Evolutionary conservation across 1,284 basidiomycete species (phyloP).

Genomic region (Rhodotorula sp.): DNA sequence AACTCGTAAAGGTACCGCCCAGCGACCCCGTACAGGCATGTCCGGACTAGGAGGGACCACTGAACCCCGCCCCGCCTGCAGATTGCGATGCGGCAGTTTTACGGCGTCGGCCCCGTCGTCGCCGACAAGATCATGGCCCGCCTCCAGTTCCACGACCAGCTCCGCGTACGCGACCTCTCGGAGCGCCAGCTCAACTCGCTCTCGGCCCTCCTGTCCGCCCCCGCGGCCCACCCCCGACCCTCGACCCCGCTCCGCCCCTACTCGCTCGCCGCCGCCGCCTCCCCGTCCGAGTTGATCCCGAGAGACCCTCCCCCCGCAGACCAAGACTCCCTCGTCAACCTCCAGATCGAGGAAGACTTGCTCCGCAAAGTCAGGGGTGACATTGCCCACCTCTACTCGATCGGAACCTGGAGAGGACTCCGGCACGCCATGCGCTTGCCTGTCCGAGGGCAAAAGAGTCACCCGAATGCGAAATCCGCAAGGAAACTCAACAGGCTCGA

Average conservation of each 20-base stretch:
- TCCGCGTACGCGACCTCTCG: slow-evolving; percentile 71
- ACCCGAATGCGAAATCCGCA: slow-evolving; percentile 79
- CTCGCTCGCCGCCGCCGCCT: slow-evolving; percentile 16
- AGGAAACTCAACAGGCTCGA: slow-evolving; percentile 72
- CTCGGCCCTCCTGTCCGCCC: slow-evolving; percentile 83
- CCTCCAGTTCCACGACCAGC: slow-evolving; percentile 72
- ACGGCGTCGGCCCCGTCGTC: slow-evolving; percentile 72
- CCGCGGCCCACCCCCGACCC: slow-evolving; percentile 63
- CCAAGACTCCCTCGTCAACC: slow-evolving; percentile 62
- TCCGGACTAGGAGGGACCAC: background rate
- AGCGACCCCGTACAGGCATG: too few species aligned
- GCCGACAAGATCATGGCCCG: slow-evolving; percentile 80
- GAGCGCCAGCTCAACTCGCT: slow-evolving; percentile 77
- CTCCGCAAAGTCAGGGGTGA: slow-evolving; percentile 75
- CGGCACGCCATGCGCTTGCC: slow-evolving; percentile 84
- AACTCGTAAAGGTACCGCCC: slow-evolving; percentile 62
- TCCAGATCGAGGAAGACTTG: slow-evolving; percentile 80
- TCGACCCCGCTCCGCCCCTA: slow-evolving; percentile 55
- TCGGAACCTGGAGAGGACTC: slow-evolving; percentile 81
- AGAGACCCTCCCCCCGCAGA: slow-evolving; percentile 33
- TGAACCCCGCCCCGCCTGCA: slow-evolving; percentile 47
- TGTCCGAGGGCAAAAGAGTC: slow-evolving; percentile 84
- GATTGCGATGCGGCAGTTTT: slow-evolving; percentile 80
- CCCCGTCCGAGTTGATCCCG: slow-evolving; percentile 7
- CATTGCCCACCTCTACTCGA: slow-evolving; percentile 82